A percentile compares a stretch with the other conserved stretches of the same genome.
Conservation (phyloP, 2,329 filamentous ascomycete genomes). For the Cercospora sp. region DNA sequence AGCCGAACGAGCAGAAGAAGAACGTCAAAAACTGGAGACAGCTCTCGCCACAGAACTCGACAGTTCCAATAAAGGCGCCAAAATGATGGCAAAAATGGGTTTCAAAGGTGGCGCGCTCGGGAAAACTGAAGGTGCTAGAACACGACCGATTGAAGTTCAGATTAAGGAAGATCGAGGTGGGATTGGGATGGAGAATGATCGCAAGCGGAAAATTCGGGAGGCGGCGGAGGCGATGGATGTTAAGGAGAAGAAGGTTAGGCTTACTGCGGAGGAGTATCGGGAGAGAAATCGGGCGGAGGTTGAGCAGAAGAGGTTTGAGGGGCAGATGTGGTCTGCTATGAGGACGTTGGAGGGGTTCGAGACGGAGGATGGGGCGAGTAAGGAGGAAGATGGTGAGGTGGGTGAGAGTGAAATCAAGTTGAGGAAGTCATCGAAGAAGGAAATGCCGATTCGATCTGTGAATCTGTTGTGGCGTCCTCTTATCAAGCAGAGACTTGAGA, state of each 20-base stretch:
- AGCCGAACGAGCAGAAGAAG: constrained; percentile 74
- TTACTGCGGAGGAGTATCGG: constrained; percentile 69
- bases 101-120: constrained; percentile 79
- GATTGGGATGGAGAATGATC: constrained; percentile 79
- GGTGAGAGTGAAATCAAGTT: constrained; percentile 7
- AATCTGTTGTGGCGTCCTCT: constrained; percentile 79
- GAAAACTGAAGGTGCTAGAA: constrained; percentile 52
- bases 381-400: constrained; percentile 18
- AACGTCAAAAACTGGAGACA: constrained; percentile 68
- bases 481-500: constrained; percentile 67
- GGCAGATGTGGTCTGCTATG: constrained; percentile 73
- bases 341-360: constrained; percentile 78
- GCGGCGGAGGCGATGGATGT: constrained; percentile 53
- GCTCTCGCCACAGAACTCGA: constrained; percentile 73
- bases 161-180: constrained; percentile 79
- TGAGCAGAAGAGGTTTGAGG: constrained; percentile 67
- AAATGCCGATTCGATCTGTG: constrained; percentile 53
- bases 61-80: constrained; percentile 75
- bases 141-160: constrained; percentile 73
- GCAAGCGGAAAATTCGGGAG: constrained; percentile 68
- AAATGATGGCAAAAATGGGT: constrained; percentile 97
- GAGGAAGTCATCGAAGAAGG: constrained; percentile 1
- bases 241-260: constrained; percentile 60
- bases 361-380: constrained; percentile 47
- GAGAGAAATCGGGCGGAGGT: constrained; percentile 69